Conservation (phyloP, 805 yeast species). For the Wickerhamomyces chaumierensis region DNA sequence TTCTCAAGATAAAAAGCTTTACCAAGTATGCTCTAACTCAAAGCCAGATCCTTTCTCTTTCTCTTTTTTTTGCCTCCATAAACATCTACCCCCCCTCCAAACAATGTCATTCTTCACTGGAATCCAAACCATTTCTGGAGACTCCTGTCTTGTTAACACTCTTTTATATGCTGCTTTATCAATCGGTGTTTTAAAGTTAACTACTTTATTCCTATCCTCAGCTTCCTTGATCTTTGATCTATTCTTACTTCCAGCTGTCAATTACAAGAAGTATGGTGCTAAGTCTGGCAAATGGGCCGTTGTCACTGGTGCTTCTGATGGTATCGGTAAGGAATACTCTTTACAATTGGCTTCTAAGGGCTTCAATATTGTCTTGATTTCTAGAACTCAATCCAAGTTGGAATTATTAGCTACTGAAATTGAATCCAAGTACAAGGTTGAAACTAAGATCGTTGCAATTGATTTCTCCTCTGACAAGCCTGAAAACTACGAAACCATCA, state of each 20-base stretch:
- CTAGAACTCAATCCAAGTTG: constrained; percentile 75
- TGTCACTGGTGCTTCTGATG: constrained; percentile 95
- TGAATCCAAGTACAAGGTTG: constrained; percentile 43
- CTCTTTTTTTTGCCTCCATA: too few species aligned
- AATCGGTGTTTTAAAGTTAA: constrained; percentile 54
- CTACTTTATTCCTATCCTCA: constrained; percentile 37
- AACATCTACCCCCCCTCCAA: too few species aligned
- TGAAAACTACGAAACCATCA: constrained; percentile 43
- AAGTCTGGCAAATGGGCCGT: constrained; percentile 76
- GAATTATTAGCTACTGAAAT: constrained; percentile 55
- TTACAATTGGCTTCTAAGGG: constrained; percentile 77
- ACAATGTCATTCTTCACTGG: constrained; percentile 11
- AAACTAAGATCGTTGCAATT: constrained; percentile 59
- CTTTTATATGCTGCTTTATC: constrained; percentile 32
- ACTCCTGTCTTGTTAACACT: constrained; percentile 8
- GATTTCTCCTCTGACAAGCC: constrained; percentile 62
- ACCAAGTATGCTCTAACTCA: too few species aligned
- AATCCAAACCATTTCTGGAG: constrained; percentile 5
- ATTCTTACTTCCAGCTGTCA: constrained; percentile 49
- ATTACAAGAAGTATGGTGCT: constrained; percentile 66
- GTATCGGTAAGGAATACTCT: constrained; percentile 90
- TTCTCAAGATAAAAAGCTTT: too few species aligned
- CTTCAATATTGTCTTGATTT: constrained; percentile 71
- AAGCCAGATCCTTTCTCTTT: too few species aligned
- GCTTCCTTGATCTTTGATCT: constrained; percentile 46